Conservation (phyloP, 2,329 filamentous ascomycete genomes). For the Zasmidium citrigriseum region DNA sequence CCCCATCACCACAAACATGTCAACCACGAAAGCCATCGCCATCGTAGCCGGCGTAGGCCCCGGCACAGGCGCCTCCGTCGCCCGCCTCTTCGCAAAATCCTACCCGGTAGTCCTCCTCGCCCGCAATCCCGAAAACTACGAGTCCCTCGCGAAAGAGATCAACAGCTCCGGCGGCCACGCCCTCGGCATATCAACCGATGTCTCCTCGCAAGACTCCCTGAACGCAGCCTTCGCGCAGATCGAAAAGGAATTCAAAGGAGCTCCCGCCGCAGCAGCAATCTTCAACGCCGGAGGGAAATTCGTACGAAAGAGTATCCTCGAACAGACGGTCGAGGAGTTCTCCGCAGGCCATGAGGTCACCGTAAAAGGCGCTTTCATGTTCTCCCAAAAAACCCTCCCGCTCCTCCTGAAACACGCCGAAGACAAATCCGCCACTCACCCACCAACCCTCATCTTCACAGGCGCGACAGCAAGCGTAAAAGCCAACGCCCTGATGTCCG, state of each 20-base stretch:
- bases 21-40: conserved; percentile 54
- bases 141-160: conserved; percentile 69
- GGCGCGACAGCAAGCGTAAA: conserved; percentile 80
- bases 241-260: conserved; percentile 57
- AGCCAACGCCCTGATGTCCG: conserved; percentile 67
- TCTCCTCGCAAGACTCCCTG: conserved; percentile 57
- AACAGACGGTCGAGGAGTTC: conserved; percentile 61
- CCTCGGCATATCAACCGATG: conserved; percentile 68
- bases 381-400: conserved; percentile 71
- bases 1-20: not conserved
- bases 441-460: conserved; percentile 81
- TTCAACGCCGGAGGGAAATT: conserved; percentile 69
- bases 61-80: conserved; percentile 66
- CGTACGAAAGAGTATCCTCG: conserved; percentile 61
- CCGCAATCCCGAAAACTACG: conserved; percentile 65
- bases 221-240: conserved; percentile 64
- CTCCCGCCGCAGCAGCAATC: conserved; percentile 51
- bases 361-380: conserved; percentile 69
- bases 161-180: conserved; percentile 67
- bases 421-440: conserved; percentile 54
- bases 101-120: conserved; percentile 78
- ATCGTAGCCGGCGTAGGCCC: conserved; percentile 72
- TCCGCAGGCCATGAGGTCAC: conserved; percentile 51
- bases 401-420: conserved; percentile 64
- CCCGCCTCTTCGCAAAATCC: conserved; percentile 59